These are phyloP conservation scores for Micractinium sp. DNA, from an alignment of 139 green algal species.

Conservation along the genomic window DNA sequence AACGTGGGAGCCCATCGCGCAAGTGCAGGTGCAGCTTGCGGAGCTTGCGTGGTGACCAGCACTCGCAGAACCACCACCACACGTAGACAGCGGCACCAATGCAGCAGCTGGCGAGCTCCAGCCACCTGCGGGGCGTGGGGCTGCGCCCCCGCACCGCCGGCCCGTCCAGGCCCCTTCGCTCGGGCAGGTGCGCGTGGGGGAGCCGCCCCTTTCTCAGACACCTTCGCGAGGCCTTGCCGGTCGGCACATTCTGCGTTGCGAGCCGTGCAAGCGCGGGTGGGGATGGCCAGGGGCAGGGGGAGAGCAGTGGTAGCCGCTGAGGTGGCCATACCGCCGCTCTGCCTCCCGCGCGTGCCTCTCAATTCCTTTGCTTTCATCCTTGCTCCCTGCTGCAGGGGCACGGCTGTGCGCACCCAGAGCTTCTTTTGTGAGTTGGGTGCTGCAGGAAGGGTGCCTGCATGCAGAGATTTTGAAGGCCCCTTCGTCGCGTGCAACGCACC, in stretches of 20 bases:
- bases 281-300: too few relatives aligned
- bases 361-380: too few relatives aligned
- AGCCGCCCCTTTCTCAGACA: background rate
- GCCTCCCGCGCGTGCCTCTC: too few relatives aligned
- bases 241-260: background rate
- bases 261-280: background rate
- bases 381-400: background rate
- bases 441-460: background rate
- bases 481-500: too few relatives aligned
- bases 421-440: background rate
- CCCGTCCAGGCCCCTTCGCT: background rate
- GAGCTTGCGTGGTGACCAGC: too few relatives aligned
- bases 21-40: too few relatives aligned
- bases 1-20: too few relatives aligned
- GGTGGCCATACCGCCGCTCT: too few relatives aligned
- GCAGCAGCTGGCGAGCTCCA: slow-evolving; percentile 28
- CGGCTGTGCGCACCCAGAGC: background rate
- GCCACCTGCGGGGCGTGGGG: slow-evolving; percentile 13
- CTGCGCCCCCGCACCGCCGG: background rate
- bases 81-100: background rate
- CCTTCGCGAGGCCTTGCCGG: background rate
- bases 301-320: too few relatives aligned
- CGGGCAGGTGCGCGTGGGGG: background rate
- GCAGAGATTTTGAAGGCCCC: too few relatives aligned
- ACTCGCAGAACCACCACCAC: too few relatives aligned